Conservation (phyloP, 2,329 filamentous ascomycete species). For the Aspergillus aculeatus region DNA sequence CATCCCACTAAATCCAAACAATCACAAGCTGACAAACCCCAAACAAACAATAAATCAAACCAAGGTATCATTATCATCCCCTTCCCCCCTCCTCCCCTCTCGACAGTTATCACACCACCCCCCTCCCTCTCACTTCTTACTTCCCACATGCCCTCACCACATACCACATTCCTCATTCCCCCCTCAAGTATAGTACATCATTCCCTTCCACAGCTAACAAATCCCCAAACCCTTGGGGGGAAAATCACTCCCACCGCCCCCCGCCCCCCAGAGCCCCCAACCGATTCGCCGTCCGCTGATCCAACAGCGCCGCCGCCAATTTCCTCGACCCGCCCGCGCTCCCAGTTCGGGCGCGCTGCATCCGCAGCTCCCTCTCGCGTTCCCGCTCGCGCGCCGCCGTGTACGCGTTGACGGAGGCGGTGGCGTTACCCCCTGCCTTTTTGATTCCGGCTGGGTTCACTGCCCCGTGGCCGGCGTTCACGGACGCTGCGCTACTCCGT, state of each 20-base stretch:
- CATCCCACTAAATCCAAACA: too few relatives aligned
- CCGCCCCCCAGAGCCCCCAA: slow-evolving; percentile 36
- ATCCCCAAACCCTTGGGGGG: not conserved
- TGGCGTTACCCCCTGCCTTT: slow-evolving; percentile 48
- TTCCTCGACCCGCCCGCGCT: slow-evolving; percentile 32
- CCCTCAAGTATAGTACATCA: not conserved
- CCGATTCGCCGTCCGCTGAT: slow-evolving; percentile 40
- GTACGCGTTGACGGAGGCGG: slow-evolving; percentile 56
- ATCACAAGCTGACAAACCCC: too few relatives aligned
- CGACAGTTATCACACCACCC: too few relatives aligned
- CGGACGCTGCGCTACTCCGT: not conserved
- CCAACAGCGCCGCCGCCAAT: slow-evolving; percentile 37
- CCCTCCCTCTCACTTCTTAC: too few relatives aligned
- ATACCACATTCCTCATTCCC: not conserved
- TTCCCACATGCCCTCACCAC: too few relatives aligned
- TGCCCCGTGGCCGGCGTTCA: not conserved
- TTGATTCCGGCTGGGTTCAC: slow-evolving; percentile 22
- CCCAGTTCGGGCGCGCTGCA: slow-evolving; percentile 47
- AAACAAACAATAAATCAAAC: too few relatives aligned
- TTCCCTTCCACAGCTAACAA: too few relatives aligned
- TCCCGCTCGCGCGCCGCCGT: slow-evolving; percentile 57
- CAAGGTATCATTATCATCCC: too few relatives aligned
- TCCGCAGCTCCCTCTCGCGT: slow-evolving; percentile 54
- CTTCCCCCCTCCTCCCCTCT: too few relatives aligned
- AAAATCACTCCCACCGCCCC: slow-evolving; percentile 43